Evolutionary conservation across 2,329 filamentous ascomycete genomes (phyloP), one percentile per base, ranked within the genome.

Genomic region (Ilyonectria destructans): DNA sequence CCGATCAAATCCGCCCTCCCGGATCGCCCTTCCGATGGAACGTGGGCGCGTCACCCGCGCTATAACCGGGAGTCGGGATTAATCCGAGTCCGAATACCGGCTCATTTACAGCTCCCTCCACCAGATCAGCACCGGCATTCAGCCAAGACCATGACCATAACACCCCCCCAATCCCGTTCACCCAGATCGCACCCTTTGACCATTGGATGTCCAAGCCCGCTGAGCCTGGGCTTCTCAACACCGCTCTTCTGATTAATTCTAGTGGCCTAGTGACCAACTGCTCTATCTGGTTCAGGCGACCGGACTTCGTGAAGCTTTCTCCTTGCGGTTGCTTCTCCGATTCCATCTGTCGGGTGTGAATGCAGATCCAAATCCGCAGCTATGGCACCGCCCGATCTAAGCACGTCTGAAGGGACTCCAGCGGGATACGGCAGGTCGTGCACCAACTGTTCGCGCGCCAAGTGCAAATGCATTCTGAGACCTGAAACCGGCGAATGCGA

Each of bases 381-480:
- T 5, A 77, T 77, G 75, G 71, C 75, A 17, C 75, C 75, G 8
- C 68, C 75, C 15, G 58, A 71, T 40, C 52, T 71, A 46, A 62
- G 48, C 37, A 57, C 66, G 40, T 64, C 72, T 13, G 45, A 65
- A 45, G 78, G 78, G n/a, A 70, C 72, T 35, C 78, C 81, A 6
- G 81, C 81, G 13, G 80, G 80, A 19, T 85, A 85, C 68, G 83
- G 84, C 23, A 77, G 82, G 49, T 84, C 84, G 2, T 86, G 84
- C 68, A 82, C 80, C 40, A 85, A 84, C 71, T 86, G 85, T 72
- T 83, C 83, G 52, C 79, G 80, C 52, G 83, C 84, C 35, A 87
- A 87, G 71, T 86, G 83, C 77, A 84, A 85, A 71, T 87, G 85
- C 75, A 83, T 86, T 62, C 74, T 84, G 67, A 79, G 79, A 13